Conservation (phyloP, 2,329 filamentous ascomycete species). For the Claviceps quebecensis region DNA sequence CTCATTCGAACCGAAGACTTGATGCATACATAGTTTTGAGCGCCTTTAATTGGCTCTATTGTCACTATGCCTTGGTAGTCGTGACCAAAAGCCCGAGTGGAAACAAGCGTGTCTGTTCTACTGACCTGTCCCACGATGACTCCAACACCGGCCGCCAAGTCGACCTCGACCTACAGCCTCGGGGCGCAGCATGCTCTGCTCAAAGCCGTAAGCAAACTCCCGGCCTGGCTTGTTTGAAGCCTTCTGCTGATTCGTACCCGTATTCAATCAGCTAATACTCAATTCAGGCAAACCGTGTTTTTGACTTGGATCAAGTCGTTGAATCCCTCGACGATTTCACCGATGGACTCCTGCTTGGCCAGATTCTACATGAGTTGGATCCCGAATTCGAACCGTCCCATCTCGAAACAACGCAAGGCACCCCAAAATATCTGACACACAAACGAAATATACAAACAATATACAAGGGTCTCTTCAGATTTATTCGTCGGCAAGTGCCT, state of each 20-base stretch:
- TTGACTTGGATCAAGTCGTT: conserved; percentile 30
- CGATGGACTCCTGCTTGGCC: conserved; percentile 40
- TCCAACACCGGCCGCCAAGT: neutral
- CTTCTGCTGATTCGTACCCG: neutral
- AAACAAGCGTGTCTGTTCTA: neutral
- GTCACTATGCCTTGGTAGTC: neutral
- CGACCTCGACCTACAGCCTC: conserved; percentile 25
- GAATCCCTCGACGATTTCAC: conserved; percentile 36
- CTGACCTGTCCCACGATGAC: neutral
- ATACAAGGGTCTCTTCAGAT: conserved; percentile 39
- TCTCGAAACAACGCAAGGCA: conserved; percentile 32
- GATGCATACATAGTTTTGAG: neutral
- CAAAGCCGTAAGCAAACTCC: conserved; percentile 32
- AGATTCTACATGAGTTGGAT: conserved; percentile 45
- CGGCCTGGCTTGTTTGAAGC: neutral
- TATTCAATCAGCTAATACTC: conserved; percentile 3
- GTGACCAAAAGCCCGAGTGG: neutral
- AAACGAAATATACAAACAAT: conserved; percentile 40
- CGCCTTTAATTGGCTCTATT: neutral
- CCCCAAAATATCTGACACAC: conserved; percentile 30
- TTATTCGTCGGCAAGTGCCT: conserved; percentile 38
- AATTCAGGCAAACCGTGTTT: conserved; percentile 23
- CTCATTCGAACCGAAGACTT: neutral
- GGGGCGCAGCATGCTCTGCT: conserved; percentile 40
- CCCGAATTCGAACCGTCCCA: conserved; percentile 39